Evolutionary conservation across 345 rosid genomes (phyloP).

Genomic region (Fremontodendron californicum): DNA sequence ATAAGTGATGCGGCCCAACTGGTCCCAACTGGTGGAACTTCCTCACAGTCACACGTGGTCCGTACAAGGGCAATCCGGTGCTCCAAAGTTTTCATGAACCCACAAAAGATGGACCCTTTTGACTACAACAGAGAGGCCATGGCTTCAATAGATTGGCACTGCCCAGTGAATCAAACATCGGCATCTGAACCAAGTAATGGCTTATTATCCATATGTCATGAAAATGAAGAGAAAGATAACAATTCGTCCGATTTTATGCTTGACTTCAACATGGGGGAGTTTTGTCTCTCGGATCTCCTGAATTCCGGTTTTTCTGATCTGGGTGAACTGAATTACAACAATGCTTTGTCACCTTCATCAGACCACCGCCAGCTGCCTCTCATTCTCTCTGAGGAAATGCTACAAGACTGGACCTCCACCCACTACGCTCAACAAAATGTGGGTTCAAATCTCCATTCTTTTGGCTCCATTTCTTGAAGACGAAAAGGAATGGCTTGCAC

Average conservation of each 20-base stretch:
- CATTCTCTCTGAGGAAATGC: neutral
- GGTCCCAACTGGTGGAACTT: neutral
- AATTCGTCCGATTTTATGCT: slow-evolving; percentile 22
- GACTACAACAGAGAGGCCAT: neutral
- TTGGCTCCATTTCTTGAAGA: neutral
- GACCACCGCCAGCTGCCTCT: neutral
- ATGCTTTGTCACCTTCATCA: neutral
- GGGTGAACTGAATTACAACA: neutral
- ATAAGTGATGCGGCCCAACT: slow-evolving; percentile 23
- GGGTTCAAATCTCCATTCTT: neutral
- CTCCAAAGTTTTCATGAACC: slow-evolving; percentile 23
- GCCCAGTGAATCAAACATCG: neutral
- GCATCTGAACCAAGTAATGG: neutral
- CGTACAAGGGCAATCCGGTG: slow-evolving; percentile 44
- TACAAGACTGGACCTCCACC: neutral
- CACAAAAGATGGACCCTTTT: neutral
- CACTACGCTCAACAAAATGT: neutral
- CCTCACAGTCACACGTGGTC: slow-evolving; percentile 16
- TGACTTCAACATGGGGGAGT: slow-evolving; percentile 27
- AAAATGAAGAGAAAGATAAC: neutral
- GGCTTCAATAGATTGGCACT: neutral
- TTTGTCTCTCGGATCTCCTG: slow-evolving; percentile 25
- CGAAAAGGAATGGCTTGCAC: neutral
- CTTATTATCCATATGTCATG: neutral
- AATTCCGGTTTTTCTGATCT: slow-evolving; percentile 26